Evolutionary conservation across 805 yeast genomes (phyloP), one percentile per base, ranked within the genome.

Genomic region (Scheffersomyces spartinae): DNA sequence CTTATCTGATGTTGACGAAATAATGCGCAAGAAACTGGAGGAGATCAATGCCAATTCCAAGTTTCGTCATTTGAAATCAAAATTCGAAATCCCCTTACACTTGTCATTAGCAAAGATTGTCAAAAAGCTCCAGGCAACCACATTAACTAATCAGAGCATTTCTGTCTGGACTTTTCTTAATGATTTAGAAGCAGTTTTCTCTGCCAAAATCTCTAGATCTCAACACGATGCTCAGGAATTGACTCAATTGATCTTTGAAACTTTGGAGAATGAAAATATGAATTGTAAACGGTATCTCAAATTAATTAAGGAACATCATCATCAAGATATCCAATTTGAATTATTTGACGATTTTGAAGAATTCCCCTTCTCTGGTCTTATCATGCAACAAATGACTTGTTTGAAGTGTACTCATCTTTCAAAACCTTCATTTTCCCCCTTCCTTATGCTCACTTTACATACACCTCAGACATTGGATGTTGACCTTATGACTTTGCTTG

Each of bases 161-260:
- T 72, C 86, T 0, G 85, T 83, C 1, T 78, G 94, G 86, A 76
- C 82, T 1, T 67, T 86, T 25, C 54, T 88, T 11, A 76, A 67
- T 26, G 75, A 71, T 7, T 52, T 91, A 26, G 97, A 88, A 42
- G 49, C 48, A 7, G 74, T 80, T 9, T 80, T 76, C 52, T 68
- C 74, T 28, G 74, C 86, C 3, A 72, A 70, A 35, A 75, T 91
- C 15, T 75, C 94, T 2, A 57, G 79, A 18, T 71, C 70, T 23
- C 98, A 91, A 48, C 94, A 88, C 43, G 98, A 88, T 54, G 95
- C 97, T 0, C 96, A 91, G 40, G 98, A 88, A 43, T 61, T 91
- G 35, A 68, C 88, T 16, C 94, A 84, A 45, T 52, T 83, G 26
- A 63, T 86, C 12, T 54, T 88, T 13, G 94, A 86, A 40, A 75